A percentile compares a stretch with the other conserved stretches of the same genome.
phyloP scores from a whole-genome alignment of 345 rosid genomes.

The Citropsis articulata region DNA sequence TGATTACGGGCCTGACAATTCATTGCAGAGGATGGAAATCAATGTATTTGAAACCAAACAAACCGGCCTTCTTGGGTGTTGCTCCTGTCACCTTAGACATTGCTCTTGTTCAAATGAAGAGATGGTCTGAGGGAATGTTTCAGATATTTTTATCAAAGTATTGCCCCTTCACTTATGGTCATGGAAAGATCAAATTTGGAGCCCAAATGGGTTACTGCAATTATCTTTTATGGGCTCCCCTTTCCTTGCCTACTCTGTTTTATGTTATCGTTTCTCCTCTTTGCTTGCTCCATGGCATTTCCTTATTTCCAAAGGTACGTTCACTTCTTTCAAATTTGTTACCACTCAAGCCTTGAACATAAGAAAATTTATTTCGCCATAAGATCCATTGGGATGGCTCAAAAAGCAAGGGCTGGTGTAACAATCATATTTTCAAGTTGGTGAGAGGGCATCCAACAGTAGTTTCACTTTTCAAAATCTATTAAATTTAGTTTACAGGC shows the following conservation, averaged over 20 bases:
- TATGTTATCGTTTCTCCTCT: conserved; percentile 30
- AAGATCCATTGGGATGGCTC: too few relatives aligned
- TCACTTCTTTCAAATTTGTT: too few relatives aligned
- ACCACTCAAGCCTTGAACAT: too few relatives aligned
- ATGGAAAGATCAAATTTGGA: conserved; percentile 24
- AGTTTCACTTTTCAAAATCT: too few relatives aligned
- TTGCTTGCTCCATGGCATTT: conserved; percentile 25
- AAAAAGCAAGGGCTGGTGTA: too few relatives aligned
- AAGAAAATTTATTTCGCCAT: too few relatives aligned
- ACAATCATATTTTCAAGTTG: not conserved
- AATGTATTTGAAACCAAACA: conserved; percentile 24
- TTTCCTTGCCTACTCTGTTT: conserved; percentile 27
- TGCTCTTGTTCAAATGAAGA: conserved; percentile 28
- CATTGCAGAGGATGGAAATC: conserved; percentile 12
- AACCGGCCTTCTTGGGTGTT: conserved; percentile 32
- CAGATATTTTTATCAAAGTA: conserved; percentile 41
- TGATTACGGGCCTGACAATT: too few relatives aligned
- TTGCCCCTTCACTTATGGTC: conserved; percentile 34
- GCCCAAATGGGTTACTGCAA: conserved; percentile 35
- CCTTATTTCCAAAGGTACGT: conserved; percentile 38
- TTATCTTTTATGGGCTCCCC: conserved; percentile 36
- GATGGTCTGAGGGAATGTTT: conserved; percentile 46
- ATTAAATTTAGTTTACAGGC: too few relatives aligned
- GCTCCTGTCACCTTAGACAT: conserved; percentile 30
- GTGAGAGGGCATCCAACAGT: too few relatives aligned